phyloP scores from a whole-genome alignment of 768 basidiomycete species.

The Cystoderma amianthinum region DNA sequence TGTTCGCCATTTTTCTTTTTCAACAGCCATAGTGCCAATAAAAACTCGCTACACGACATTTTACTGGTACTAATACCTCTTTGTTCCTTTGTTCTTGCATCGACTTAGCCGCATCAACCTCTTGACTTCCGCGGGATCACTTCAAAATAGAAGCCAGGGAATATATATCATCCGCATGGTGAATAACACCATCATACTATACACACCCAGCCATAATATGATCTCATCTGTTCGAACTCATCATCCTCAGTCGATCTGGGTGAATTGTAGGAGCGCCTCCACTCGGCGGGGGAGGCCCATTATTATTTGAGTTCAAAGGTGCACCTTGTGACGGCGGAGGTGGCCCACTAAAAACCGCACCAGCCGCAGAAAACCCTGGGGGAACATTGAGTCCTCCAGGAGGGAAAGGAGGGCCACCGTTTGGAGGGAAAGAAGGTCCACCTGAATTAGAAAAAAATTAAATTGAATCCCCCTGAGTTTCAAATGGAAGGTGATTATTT shows the following conservation, averaged over 20 bases:
- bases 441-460: conserved; percentile 19
- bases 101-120: no score
- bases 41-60: no score
- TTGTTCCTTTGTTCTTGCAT: no score
- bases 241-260: conserved; percentile 79
- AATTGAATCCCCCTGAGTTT: conserved; percentile 5
- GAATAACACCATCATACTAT: no score
- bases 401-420: conserved; percentile 35
- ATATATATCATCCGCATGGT: no score
- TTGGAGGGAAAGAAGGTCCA: conserved; percentile 49
- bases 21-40: no score
- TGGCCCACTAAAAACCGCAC: conserved; percentile 25
- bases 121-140: no score
- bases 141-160: no score
- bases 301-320: conserved; percentile 13
- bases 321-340: conserved; percentile 21
- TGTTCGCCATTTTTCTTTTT: not conserved
- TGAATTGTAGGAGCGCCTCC: conserved; percentile 63
- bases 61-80: no score
- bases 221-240: conserved; percentile 41
- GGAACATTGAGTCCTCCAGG: conserved; percentile 22
- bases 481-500: conserved; percentile 22
- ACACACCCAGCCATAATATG: no score
- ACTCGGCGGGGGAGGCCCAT: conserved; percentile 17
- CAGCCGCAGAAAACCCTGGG: conserved; percentile 22